These are phyloP conservation scores for Claviceps arundinis DNA, from an alignment of 2,329 filamentous ascomycete genomes.

Conservation along the genomic window DNA sequence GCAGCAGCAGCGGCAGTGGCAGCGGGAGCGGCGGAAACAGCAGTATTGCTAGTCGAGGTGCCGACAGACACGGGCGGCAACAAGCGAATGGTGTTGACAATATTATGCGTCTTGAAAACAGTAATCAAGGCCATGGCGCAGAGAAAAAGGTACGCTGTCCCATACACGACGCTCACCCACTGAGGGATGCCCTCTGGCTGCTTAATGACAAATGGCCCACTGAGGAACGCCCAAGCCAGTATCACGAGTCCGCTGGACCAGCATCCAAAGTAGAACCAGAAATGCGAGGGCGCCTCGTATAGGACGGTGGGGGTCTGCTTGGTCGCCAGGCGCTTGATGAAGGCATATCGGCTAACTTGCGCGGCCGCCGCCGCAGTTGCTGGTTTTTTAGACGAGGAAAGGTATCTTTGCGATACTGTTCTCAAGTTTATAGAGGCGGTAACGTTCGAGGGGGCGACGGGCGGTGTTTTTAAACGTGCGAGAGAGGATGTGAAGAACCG, in stretches of 20 bases:
- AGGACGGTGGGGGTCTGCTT: slow-evolving; percentile 44
- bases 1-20: slow-evolving; percentile 3
- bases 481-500: slow-evolving; percentile 19
- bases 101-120: slow-evolving; percentile 39
- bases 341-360: slow-evolving; percentile 26
- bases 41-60: slow-evolving; percentile 8
- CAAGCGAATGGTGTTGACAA: slow-evolving; percentile 45
- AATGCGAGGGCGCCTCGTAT: slow-evolving; percentile 53
- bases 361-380: slow-evolving; percentile 7
- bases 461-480: slow-evolving; percentile 10
- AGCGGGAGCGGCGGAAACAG: background rate
- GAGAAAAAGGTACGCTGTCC: slow-evolving; percentile 45
- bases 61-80: slow-evolving; percentile 29
- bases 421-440: slow-evolving; percentile 9
- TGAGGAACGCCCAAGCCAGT: slow-evolving; percentile 22
- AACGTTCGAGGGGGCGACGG: slow-evolving; percentile 3
- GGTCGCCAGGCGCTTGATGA: slow-evolving; percentile 41
- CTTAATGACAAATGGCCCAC: slow-evolving; percentile 18
- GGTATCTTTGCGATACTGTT: background rate
- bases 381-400: slow-evolving; percentile 1
- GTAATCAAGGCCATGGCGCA: slow-evolving; percentile 47
- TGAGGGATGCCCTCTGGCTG: slow-evolving; percentile 35
- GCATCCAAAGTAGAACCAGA: slow-evolving; percentile 46
- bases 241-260: slow-evolving; percentile 38
- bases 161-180: slow-evolving; percentile 46